Conservation (phyloP, 768 basidiomycete genomes). For the Hygrophoropsis aurantiaca region DNA sequence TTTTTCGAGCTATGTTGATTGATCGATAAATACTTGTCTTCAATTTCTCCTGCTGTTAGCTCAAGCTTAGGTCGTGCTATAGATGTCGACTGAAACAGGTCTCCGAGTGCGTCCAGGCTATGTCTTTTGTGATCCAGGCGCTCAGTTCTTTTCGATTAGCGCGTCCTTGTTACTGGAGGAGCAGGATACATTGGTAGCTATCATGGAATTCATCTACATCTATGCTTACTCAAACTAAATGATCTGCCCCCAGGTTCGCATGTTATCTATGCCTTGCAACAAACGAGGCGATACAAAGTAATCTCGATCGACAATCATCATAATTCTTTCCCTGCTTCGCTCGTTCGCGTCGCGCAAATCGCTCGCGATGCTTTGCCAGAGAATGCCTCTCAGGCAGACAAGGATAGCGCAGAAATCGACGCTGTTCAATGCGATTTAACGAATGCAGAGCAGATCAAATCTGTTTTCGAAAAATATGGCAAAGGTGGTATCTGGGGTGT, state of each 20-base stretch:
- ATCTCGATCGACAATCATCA: slow-evolving; percentile 94
- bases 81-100: slow-evolving; percentile 30
- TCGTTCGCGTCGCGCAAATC: slow-evolving; percentile 76
- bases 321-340: slow-evolving; percentile 80
- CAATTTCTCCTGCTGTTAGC: not conserved
- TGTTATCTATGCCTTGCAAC: slow-evolving; percentile 82
- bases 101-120: slow-evolving; percentile 46
- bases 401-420: slow-evolving; percentile 73
- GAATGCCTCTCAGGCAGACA: slow-evolving; percentile 65
- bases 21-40: too few relatives aligned
- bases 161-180: slow-evolving; percentile 73
- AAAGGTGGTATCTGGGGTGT: slow-evolving; percentile 96
- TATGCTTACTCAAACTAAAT: slow-evolving; percentile 8
- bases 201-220: slow-evolving; percentile 8
- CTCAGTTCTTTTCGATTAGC: slow-evolving; percentile 36
- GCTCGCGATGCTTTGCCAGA: slow-evolving; percentile 71
- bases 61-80: slow-evolving; percentile 2
- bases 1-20: too few relatives aligned
- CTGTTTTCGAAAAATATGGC: slow-evolving; percentile 81
- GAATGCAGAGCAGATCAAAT: slow-evolving; percentile 63
- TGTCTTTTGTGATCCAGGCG: not conserved
- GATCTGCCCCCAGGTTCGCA: slow-evolving; percentile 70
- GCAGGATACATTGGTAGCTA: slow-evolving; percentile 85
- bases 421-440: slow-evolving; percentile 73
- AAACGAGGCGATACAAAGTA: slow-evolving; percentile 88